Evolutionary conservation across 306 rosid species (phyloP).

Genomic region (Vigna radiata): DNA sequence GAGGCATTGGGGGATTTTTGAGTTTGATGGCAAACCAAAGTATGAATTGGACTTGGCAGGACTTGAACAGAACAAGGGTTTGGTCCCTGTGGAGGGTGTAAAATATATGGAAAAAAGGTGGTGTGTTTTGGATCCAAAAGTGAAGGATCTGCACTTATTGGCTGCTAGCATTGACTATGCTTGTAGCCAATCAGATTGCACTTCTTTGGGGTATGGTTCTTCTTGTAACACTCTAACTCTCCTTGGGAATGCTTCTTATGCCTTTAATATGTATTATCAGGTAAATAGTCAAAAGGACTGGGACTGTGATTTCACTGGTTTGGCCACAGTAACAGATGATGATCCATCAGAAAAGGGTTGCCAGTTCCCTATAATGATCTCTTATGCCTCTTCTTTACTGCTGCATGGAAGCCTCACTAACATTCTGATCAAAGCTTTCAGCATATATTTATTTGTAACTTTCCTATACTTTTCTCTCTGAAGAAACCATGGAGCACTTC

Average conservation of each 20-base stretch:
- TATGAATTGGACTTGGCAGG: constrained; percentile 76
- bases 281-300: constrained; percentile 62
- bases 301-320: constrained; percentile 77
- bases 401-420: constrained; percentile 27
- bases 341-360: constrained; percentile 80
- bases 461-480: constrained; percentile 39
- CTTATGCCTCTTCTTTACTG: constrained; percentile 51
- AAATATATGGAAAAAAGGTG: constrained; percentile 64
- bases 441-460: constrained; percentile 51
- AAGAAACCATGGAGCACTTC: not conserved
- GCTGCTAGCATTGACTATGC: constrained; percentile 71
- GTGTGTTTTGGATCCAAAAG: constrained; percentile 70
- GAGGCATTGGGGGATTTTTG: constrained; percentile 94
- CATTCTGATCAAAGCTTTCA: constrained; percentile 37
- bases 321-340: constrained; percentile 60
- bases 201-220: constrained; percentile 86
- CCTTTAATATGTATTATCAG: constrained; percentile 91
- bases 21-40: constrained; percentile 93
- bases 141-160: constrained; percentile 43
- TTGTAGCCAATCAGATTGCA: constrained; percentile 85
- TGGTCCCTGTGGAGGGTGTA: constrained; percentile 74
- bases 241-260: constrained; percentile 88
- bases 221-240: constrained; percentile 73
- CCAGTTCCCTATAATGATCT: constrained; percentile 71
- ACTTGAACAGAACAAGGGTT: constrained; percentile 44